Conservation (phyloP, 1,139 yeast genomes). For the Nakaseomyces bracarensis region DNA sequence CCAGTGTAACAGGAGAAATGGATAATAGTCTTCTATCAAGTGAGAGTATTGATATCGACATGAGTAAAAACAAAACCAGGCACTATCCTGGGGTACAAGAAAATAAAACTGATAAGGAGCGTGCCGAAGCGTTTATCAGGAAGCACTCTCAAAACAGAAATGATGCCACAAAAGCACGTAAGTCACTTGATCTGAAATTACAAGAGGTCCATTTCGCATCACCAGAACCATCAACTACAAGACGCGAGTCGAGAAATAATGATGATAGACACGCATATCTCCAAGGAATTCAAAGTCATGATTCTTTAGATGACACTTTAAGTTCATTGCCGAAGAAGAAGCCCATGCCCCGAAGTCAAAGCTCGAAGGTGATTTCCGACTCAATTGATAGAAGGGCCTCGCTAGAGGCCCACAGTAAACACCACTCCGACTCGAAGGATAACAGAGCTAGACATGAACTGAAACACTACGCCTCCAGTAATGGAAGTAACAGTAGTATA, state of each 20-base stretch:
- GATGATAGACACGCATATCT: conserved; percentile 7
- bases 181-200: conserved; percentile 25
- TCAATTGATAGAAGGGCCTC: background rate
- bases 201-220: conserved; percentile 28
- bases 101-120: conserved; percentile 6
- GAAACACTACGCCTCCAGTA: conserved; percentile 12
- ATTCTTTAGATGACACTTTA: conserved; percentile 10
- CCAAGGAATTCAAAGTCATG: conserved; percentile 6
- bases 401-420: conserved; percentile 1
- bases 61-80: conserved; percentile 16
- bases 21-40: conserved; percentile 21
- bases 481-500: conserved; percentile 16
- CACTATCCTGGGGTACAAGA: conserved; percentile 1
- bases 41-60: conserved; percentile 28
- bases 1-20: conserved; percentile 11
- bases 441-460: conserved; percentile 11
- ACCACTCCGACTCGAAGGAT: conserved; percentile 1
- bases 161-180: conserved; percentile 20
- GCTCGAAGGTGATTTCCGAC: conserved; percentile 3
- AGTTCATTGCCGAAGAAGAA: background rate
- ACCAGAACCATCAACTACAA: conserved; percentile 13
- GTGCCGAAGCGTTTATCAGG: background rate
- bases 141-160: conserved; percentile 9
- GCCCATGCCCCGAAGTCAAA: conserved; percentile 1
- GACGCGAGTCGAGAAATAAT: conserved; percentile 10